Evolutionary conservation across 306 rosid species (phyloP).

Genomic region (Cucurbita pepo): DNA sequence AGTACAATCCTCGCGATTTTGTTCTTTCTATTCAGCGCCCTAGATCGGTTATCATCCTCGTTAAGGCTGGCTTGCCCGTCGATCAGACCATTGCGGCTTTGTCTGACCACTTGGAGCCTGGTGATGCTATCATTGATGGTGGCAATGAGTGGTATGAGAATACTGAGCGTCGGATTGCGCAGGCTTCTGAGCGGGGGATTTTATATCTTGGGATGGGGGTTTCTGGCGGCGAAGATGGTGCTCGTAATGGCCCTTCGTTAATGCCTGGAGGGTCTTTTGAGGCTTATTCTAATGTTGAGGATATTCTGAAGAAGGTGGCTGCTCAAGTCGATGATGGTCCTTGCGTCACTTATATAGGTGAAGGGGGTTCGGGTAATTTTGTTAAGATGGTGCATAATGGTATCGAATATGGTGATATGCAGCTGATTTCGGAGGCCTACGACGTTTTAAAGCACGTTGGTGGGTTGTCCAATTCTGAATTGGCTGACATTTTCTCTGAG

Average conservation of each 20-base stretch:
- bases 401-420: conserved; percentile 89
- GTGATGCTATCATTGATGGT: conserved; percentile 75
- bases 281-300: conserved; percentile 52
- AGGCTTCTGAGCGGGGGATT: conserved; percentile 24
- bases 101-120: conserved; percentile 61
- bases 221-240: conserved; percentile 93
- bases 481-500: conserved; percentile 49
- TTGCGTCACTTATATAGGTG: conserved; percentile 73
- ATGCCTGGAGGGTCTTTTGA: conserved; percentile 79
- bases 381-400: conserved; percentile 95
- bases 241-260: conserved; percentile 65
- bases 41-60: conserved; percentile 81
- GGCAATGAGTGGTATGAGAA: conserved; percentile 95
- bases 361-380: conserved; percentile 82
- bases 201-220: conserved; percentile 89
- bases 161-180: conserved; percentile 55
- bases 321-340: conserved; percentile 95
- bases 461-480: conserved; percentile 47
- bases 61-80: conserved; percentile 85
- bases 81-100: conserved; percentile 78
- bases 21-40: conserved; percentile 75
- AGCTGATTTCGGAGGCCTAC: conserved; percentile 78
- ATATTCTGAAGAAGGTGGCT: conserved; percentile 53
- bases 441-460: conserved; percentile 77
- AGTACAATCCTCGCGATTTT: conserved; percentile 63